phyloP scores from a whole-genome alignment of 352 stramenopile species.

The Paralagenidium karlingii region DNA sequence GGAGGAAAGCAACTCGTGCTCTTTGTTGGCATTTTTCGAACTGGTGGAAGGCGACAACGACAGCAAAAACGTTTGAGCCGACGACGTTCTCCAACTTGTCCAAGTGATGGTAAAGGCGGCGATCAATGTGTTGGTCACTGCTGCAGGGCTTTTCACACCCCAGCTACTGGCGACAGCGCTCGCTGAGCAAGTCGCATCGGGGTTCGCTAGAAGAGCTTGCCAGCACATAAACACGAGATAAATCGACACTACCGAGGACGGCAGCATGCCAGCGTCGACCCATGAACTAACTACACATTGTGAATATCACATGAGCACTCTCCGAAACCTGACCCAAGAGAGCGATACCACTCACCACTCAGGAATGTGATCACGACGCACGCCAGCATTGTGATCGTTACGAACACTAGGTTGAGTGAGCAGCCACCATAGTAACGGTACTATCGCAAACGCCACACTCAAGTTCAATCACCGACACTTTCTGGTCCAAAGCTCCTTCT shows the following conservation, averaged over 20 bases:
- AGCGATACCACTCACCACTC: constrained; percentile 20
- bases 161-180: constrained; percentile 14
- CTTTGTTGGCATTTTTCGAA: not conserved
- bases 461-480: too few species aligned
- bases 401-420: constrained; percentile 42
- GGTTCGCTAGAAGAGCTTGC: constrained; percentile 52
- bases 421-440: constrained; percentile 32
- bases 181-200: constrained; percentile 26
- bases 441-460: too few species aligned
- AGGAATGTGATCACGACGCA: constrained; percentile 27
- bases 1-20: constrained; percentile 2
- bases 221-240: constrained; percentile 67
- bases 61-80: constrained; percentile 43
- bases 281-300: constrained; percentile 25
- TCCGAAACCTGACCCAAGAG: not conserved
- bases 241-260: constrained; percentile 28
- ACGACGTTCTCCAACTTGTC: constrained; percentile 57
- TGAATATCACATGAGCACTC: not conserved
- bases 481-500: too few species aligned
- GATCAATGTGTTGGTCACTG: too few species aligned
- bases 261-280: constrained; percentile 47
- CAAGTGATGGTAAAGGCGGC: constrained; percentile 42
- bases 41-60: constrained; percentile 15
- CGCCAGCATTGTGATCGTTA: constrained; percentile 35
- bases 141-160: too few species aligned